phyloP scores from a whole-genome alignment of 2,329 filamentous ascomycete species.

The Epichloe brachyelytri region DNA sequence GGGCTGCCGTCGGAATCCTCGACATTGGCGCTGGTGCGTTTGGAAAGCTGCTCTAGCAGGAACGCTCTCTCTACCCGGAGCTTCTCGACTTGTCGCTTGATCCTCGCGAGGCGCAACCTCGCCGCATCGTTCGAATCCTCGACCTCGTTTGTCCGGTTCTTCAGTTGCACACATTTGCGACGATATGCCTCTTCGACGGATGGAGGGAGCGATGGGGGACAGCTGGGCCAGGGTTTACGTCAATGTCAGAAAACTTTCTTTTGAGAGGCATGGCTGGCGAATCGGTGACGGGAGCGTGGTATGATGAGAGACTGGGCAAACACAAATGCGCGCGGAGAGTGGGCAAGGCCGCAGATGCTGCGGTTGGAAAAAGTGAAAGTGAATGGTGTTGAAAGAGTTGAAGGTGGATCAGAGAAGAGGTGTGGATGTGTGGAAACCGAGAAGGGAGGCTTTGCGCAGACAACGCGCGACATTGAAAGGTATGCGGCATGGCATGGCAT shows the following conservation, averaged over 20 bases:
- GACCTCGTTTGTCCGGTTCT: conserved; percentile 81
- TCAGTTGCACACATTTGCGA: conserved; percentile 89
- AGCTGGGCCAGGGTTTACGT: conserved; percentile 20
- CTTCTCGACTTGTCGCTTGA: conserved; percentile 81
- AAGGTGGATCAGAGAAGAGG: too few relatives aligned
- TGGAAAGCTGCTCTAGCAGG: conserved; percentile 58
- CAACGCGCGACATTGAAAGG: neutral
- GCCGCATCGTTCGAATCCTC: conserved; percentile 83
- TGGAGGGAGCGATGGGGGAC: conserved; percentile 56
- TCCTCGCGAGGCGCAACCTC: conserved; percentile 62
- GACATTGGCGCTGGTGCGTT: conserved; percentile 60
- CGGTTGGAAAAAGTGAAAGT: neutral
- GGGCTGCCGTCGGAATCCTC: conserved; percentile 70
- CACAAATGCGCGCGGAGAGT: neutral
- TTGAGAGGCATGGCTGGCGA: conserved; percentile 22
- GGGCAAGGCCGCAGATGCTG: neutral
- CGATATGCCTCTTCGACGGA: conserved; percentile 94
- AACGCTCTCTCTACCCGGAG: conserved; percentile 76
- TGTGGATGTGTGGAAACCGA: neutral
- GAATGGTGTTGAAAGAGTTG: too few relatives aligned
- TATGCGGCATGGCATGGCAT: neutral
- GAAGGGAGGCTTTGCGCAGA: conserved; percentile 1
- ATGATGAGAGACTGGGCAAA: neutral
- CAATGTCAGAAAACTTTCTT: conserved; percentile 23
- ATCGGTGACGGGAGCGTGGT: neutral